A percentile compares a stretch with the other conserved stretches of the same genome.
phyloP scores from a whole-genome alignment of 2,329 filamentous ascomycete species.

The Talaromyces sp. region DNA sequence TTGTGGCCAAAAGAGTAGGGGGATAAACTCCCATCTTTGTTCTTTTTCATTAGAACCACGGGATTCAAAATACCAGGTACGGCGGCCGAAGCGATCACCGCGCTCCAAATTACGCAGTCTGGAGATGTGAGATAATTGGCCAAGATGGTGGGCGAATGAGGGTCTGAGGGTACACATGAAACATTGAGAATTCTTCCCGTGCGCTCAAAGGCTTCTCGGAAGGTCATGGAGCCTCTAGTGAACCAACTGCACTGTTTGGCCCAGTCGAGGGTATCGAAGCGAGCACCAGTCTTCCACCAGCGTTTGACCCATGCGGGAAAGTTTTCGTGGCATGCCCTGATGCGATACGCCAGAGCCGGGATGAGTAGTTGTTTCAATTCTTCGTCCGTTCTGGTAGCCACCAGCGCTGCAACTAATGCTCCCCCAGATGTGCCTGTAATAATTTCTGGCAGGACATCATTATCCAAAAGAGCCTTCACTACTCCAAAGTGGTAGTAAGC shows the following conservation, averaged over 20 bases:
- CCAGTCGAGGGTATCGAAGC: constrained; percentile 94
- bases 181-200: constrained; percentile 95
- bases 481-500: constrained; percentile 97
- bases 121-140: constrained; percentile 94
- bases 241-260: constrained; percentile 84
- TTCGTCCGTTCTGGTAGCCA: constrained; percentile 86
- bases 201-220: constrained; percentile 87
- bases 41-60: constrained; percentile 88
- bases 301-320: constrained; percentile 72
- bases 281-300: constrained; percentile 89
- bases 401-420: constrained; percentile 79
- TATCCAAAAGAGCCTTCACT: constrained; percentile 81
- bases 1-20: constrained; percentile 98
- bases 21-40: constrained; percentile 67
- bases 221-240: constrained; percentile 85
- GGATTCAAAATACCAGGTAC: constrained; percentile 96
- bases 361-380: constrained; percentile 82
- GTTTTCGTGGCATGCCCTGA: constrained; percentile 79
- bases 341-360: constrained; percentile 78
- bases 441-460: constrained; percentile 80
- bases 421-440: constrained; percentile 96
- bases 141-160: constrained; percentile 85
- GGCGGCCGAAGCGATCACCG: constrained; percentile 88
- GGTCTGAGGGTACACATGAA: constrained; percentile 91
- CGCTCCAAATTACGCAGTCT: constrained; percentile 98